Evolutionary conservation across 768 basidiomycete genomes (phyloP).

Genomic region (Phylloporus arenicola): DNA sequence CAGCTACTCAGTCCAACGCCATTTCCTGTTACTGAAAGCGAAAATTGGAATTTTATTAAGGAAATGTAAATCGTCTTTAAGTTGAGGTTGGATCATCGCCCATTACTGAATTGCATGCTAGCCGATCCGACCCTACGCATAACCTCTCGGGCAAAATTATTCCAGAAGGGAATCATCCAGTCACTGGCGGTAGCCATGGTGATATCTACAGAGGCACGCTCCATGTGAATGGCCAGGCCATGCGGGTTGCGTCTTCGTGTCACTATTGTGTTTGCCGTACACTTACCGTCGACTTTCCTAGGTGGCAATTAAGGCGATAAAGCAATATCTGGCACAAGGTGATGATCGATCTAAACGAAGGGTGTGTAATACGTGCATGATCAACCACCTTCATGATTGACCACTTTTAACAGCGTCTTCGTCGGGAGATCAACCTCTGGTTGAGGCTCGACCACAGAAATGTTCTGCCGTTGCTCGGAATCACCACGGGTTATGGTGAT

Average conservation of each 20-base stretch:
- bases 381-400: neutral
- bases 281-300: neutral
- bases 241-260: slow-evolving; percentile 5
- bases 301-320: slow-evolving; percentile 26
- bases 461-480: slow-evolving; percentile 28
- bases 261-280: neutral
- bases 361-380: neutral
- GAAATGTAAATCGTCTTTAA: slow-evolving; percentile 8
- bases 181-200: slow-evolving; percentile 17
- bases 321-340: slow-evolving; percentile 14
- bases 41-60: neutral
- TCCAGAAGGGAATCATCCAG: slow-evolving; percentile 8
- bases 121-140: slow-evolving; percentile 7
- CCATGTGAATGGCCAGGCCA: slow-evolving; percentile 7
- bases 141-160: slow-evolving; percentile 14
- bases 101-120: slow-evolving; percentile 1
- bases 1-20: slow-evolving; percentile 1
- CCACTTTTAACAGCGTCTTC: slow-evolving; percentile 13
- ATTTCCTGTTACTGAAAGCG: neutral
- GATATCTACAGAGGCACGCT: slow-evolving; percentile 19
- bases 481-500: slow-evolving; percentile 24
- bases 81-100: neutral
- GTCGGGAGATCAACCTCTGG: slow-evolving; percentile 30
- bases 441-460: slow-evolving; percentile 26
- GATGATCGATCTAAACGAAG: slow-evolving; percentile 12